A percentile compares a stretch with the other conserved stretches of the same genome.
These are phyloP conservation scores for Phytophthora idaei DNA, from an alignment of 352 stramenopile species.

Conservation along the genomic window DNA sequence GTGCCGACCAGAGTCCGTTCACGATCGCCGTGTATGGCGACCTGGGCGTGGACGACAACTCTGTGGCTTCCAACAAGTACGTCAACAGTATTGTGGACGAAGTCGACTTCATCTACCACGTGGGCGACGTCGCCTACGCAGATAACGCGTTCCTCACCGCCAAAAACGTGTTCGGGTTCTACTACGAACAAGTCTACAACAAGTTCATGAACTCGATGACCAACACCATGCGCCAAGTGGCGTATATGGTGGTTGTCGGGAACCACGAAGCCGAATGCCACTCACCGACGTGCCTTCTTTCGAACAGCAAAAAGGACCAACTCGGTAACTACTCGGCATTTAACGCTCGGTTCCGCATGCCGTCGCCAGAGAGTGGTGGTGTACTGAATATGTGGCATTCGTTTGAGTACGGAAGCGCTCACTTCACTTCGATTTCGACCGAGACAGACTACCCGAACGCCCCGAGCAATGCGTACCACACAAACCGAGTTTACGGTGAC, in stretches of 20 bases:
- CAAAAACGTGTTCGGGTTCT: slow-evolving; percentile 35
- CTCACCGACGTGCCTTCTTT: slow-evolving; percentile 42
- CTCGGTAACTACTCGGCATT: slow-evolving; percentile 67
- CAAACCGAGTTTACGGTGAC: slow-evolving; percentile 32
- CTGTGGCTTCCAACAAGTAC: slow-evolving; percentile 39
- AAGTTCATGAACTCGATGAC: slow-evolving; percentile 68
- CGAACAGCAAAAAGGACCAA: slow-evolving; percentile 25
- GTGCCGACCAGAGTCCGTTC: slow-evolving; percentile 30
- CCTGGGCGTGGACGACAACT: slow-evolving; percentile 34
- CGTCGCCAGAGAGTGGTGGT: slow-evolving; percentile 40
- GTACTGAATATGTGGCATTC: slow-evolving; percentile 53
- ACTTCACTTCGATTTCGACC: slow-evolving; percentile 73
- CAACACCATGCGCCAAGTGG: slow-evolving; percentile 40
- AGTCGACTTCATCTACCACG: slow-evolving; percentile 41
- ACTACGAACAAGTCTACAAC: slow-evolving; percentile 63
- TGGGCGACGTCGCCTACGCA: slow-evolving; percentile 41
- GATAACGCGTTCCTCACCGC: slow-evolving; percentile 37
- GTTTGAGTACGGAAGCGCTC: slow-evolving; percentile 50
- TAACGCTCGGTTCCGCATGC: slow-evolving; percentile 47
- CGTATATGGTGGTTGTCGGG: slow-evolving; percentile 72
- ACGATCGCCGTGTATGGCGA: slow-evolving; percentile 39
- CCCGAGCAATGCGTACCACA: slow-evolving; percentile 45
- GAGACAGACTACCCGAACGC: slow-evolving; percentile 59
- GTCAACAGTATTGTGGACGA: slow-evolving; percentile 30
- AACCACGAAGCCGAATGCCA: slow-evolving; percentile 77